A percentile compares a stretch with the other conserved stretches of the same genome.
These are phyloP conservation scores for Rhodofomes roseus DNA, from an alignment of 1,284 basidiomycete species.

Conservation along the genomic window DNA sequence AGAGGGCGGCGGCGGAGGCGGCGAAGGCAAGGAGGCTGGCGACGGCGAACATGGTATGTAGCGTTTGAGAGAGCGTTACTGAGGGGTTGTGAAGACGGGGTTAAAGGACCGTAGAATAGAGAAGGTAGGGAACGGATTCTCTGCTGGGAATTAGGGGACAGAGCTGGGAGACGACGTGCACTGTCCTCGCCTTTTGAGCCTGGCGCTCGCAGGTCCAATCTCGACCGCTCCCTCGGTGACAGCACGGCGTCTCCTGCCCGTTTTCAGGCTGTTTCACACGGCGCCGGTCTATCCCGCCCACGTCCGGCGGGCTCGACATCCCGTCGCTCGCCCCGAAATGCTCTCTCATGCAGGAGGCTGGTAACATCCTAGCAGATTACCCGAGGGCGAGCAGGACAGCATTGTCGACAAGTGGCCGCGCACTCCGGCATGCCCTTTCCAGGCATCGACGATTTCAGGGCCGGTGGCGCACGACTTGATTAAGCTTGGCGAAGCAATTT, in stretches of 20 bases:
- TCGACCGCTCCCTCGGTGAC: background rate
- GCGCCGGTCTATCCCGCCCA: background rate
- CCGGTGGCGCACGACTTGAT: background rate
- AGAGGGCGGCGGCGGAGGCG: constrained; percentile 57
- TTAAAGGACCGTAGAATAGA: background rate
- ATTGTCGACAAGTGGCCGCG: too few relatives aligned
- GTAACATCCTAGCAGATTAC: background rate
- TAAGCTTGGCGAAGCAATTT: background rate
- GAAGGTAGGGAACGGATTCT: constrained; percentile 2
- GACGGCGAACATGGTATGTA: constrained; percentile 42
- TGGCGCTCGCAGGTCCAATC: background rate
- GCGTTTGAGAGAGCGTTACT: constrained; percentile 1
- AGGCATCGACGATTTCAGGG: background rate
- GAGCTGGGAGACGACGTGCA: background rate
- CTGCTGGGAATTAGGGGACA: background rate
- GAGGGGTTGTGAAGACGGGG: background rate
- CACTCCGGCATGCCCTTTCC: background rate
- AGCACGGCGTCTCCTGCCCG: constrained; percentile 1
- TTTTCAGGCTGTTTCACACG: background rate
- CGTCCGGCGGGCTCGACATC: background rate
- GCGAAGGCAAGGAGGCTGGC: constrained; percentile 47
- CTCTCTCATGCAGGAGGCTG: background rate
- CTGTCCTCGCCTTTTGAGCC: background rate
- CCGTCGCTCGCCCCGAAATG: background rate
- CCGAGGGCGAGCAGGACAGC: too few relatives aligned